These are phyloP conservation scores for Boeremia lycopersici DNA, from an alignment of 2,329 filamentous ascomycete genomes.

Conservation along the genomic window DNA sequence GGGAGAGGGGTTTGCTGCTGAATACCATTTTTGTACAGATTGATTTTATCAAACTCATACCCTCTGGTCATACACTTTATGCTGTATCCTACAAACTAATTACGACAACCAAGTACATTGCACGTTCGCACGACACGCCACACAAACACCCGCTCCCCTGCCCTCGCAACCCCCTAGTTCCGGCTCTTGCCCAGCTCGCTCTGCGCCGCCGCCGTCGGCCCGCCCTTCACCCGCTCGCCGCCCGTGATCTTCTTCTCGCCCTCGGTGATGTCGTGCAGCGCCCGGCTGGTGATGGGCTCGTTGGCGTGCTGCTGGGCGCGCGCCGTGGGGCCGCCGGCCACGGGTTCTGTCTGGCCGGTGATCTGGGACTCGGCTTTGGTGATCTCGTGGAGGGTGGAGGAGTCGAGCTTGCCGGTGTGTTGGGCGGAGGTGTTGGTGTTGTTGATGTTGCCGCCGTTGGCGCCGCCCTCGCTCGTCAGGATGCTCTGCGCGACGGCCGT, in stretches of 20 bases:
- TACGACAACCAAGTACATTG: no score
- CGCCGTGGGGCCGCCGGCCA: slow-evolving; percentile 35
- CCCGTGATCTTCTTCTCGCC: slow-evolving; percentile 44
- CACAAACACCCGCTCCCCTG: no score
- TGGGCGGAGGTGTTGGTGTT: neutral
- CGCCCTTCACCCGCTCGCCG: slow-evolving; percentile 40
- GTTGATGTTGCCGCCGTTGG: neutral
- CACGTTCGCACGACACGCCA: no score
- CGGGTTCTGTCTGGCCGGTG: slow-evolving; percentile 26
- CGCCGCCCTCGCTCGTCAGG: slow-evolving; percentile 1
- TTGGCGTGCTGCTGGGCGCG: slow-evolving; percentile 38
- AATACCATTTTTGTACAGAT: no score
- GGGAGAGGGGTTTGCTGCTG: no score
- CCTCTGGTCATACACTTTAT: neutral
- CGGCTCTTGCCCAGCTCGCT: slow-evolving; percentile 42
- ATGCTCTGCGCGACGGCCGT: slow-evolving; percentile 47
- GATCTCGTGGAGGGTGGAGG: slow-evolving; percentile 35
- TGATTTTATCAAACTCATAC: no score
- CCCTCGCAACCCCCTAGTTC: neutral
- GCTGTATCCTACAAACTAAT: no score
- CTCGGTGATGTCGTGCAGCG: slow-evolving; percentile 41
- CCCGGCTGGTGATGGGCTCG: slow-evolving; percentile 37
- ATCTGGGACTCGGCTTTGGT: slow-evolving; percentile 39
- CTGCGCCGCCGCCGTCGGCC: slow-evolving; percentile 38
- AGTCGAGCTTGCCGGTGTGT: slow-evolving; percentile 33